Evolutionary conservation across 352 stramenopile genomes (phyloP).

Genomic region (Pythium folliculosum): DNA sequence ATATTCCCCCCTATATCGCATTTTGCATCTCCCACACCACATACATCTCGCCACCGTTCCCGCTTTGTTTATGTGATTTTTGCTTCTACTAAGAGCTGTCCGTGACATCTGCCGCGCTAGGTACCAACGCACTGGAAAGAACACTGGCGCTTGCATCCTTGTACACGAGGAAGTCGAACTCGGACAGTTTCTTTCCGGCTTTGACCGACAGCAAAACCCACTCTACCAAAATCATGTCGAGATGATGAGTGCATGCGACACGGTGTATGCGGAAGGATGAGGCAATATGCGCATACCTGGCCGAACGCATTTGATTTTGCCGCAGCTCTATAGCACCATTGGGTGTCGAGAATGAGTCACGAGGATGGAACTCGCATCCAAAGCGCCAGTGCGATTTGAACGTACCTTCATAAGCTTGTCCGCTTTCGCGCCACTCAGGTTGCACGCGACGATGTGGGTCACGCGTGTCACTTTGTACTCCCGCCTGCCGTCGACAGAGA

Average conservation of each 20-base stretch:
- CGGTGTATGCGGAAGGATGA: no score
- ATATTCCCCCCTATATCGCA: slow-evolving; percentile 30
- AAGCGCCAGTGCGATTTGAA: no score
- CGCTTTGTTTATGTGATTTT: neutral
- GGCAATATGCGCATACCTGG: slow-evolving; percentile 52
- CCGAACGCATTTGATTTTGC: slow-evolving; percentile 69
- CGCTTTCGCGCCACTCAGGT: slow-evolving; percentile 74
- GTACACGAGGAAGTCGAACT: slow-evolving; percentile 79
- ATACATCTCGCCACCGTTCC: slow-evolving; percentile 16
- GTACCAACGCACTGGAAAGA: slow-evolving; percentile 11
- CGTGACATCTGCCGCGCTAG: no score
- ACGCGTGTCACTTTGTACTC: slow-evolving; percentile 44
- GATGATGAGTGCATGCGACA: no score
- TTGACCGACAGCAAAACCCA: slow-evolving; percentile 84
- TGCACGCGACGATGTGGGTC: slow-evolving; percentile 82
- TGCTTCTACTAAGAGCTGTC: neutral
- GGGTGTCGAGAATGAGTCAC: no score
- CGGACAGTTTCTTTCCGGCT: slow-evolving; percentile 53
- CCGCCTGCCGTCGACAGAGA: slow-evolving; percentile 6
- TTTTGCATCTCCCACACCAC: slow-evolving; percentile 23
- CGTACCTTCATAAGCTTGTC: slow-evolving; percentile 72
- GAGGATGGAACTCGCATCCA: no score
- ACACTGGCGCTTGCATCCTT: slow-evolving; percentile 37
- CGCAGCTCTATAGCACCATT: slow-evolving; percentile 38
- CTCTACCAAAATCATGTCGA: no score